Conservation (phyloP, 2,329 filamentous ascomycete genomes). For the Neofusicoccum kwambonambiense region DNA sequence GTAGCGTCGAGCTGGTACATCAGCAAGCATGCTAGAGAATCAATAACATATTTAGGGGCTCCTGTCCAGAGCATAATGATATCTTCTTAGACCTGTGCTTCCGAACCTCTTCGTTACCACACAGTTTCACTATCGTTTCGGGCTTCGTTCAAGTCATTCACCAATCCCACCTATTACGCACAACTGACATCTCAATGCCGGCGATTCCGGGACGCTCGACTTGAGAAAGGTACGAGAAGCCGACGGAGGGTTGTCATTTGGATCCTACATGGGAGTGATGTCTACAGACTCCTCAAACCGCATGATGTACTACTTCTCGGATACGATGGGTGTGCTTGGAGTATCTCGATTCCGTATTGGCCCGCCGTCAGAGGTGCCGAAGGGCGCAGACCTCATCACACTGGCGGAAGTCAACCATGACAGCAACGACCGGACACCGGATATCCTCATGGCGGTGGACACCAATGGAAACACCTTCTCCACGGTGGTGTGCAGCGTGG, state of each 20-base stretch:
- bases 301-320: background rate
- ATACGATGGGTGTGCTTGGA: background rate
- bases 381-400: background rate
- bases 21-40: too few species aligned
- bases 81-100: too few species aligned
- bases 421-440: background rate
- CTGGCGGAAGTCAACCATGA: background rate
- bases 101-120: too few species aligned
- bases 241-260: background rate
- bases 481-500: background rate
- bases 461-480: background rate
- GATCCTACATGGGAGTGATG: background rate
- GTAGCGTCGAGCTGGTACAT: too few species aligned
- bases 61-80: too few species aligned
- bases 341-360: background rate
- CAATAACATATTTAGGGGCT: too few species aligned
- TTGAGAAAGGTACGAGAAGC: background rate
- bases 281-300: background rate
- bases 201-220: background rate
- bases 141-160: too few species aligned
- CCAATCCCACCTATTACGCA: background rate
- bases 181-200: conserved; percentile 24
- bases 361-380: background rate
- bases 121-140: too few species aligned
- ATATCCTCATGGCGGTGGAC: background rate